Evolutionary conservation across 2,329 filamentous ascomycete genomes (phyloP), one percentile per base, ranked within the genome.

Genomic region (Metarhizium anisopliae): DNA sequence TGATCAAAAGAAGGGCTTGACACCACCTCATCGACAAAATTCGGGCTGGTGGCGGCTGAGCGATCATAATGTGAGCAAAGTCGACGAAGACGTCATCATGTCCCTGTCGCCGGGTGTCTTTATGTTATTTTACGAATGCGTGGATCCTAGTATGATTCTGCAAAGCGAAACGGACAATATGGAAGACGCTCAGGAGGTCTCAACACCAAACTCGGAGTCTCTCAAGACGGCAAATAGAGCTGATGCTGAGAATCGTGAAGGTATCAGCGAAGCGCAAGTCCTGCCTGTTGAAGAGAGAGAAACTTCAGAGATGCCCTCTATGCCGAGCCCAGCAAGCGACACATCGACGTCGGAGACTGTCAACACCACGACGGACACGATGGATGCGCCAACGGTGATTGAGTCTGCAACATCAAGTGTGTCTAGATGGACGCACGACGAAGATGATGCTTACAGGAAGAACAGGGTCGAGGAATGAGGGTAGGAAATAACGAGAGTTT

Each of bases 61-160:
- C 68, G 93, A 97, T 64, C 89, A 96, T 58, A 85, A 87, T 59
- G 92, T 97, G 7, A 82, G 78, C 58, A 78, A 82, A 60, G 87
- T 92, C 29, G 81, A 81, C 20, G 89, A 96, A 67, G 79, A 85
- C 11, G 79, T 81, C 32, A 89, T 95, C 0, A 74, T 94, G 52
- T 79, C 77, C 2, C 86, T 95, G 62, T 85, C 85, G 0, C 67
- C 70, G 0, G 90, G 90, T 2, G 93, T 92, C 0, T 97, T 97
- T 67, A 97, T 99, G 93, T 79, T 97, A 1, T 97, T 97, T 69
- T 99, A 97, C 68, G 93, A 99, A 67, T 83, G 82, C 50, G 74
- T 87, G 29, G 83, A 87, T 56, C 70, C 77, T 1, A 73, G 68
- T 42, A 74, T 75, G 32, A 67, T 86, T 20, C 67, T 77, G 10